Conservation (phyloP, 106 monocot genomes). For the Dioscorea dumetorum region DNA sequence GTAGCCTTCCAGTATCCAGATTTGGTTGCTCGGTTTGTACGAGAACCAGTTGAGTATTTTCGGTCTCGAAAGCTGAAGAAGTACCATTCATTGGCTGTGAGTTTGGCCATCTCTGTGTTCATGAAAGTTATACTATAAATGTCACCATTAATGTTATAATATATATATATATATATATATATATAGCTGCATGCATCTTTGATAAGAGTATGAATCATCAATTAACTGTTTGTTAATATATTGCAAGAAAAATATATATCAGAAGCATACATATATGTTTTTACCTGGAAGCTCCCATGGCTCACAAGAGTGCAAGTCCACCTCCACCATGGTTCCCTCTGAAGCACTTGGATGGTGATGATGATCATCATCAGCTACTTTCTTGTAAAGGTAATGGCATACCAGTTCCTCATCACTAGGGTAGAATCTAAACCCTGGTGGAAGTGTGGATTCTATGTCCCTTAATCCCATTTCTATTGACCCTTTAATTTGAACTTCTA, state of each 20-base stretch:
- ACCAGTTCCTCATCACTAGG: conserved; percentile 33
- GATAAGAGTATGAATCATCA: too few relatives aligned
- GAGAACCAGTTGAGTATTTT: conserved; percentile 59
- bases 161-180: too few relatives aligned
- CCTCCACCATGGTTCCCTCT: conserved; percentile 17
- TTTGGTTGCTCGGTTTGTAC: conserved; percentile 62
- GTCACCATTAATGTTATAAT: too few relatives aligned
- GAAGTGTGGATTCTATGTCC: conserved; percentile 16
- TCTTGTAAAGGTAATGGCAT: conserved; percentile 26
- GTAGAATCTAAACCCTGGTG: conserved; percentile 32
- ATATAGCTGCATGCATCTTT: too few relatives aligned
- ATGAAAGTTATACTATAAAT: neutral
- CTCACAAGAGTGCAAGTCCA: conserved; percentile 26
- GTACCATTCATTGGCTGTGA: conserved; percentile 64
- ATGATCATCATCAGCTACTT: conserved; percentile 15
- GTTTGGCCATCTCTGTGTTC: conserved; percentile 48
- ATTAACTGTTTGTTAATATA: too few relatives aligned
- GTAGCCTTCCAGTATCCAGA: conserved; percentile 69
- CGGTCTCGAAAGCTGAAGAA: conserved; percentile 82
- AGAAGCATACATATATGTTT: neutral
- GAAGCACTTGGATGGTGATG: neutral
- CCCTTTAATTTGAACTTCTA: neutral
- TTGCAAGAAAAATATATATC: neutral
- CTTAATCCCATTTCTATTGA: neutral
- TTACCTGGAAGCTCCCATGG: conserved; percentile 44